Base-by-base conservation (phyloP, 2,329 filamentous ascomycete species). In the Fusarium sp. region DNA sequence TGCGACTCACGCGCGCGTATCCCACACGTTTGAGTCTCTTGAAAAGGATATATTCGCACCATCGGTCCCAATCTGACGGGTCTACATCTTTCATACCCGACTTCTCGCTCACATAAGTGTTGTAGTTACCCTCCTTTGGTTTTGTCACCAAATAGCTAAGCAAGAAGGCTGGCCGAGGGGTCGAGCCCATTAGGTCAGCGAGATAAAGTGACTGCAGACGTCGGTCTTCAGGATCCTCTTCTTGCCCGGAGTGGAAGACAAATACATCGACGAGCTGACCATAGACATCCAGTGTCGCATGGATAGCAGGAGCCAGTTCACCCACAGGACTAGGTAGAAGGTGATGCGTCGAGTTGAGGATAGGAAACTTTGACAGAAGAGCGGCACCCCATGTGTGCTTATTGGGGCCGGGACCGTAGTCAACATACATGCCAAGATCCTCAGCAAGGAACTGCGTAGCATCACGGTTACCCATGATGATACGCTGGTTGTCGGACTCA, bases 391-490 rank as follows among this genome's bases (percentile, higher is more conserved):
- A 99, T 0, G 96, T 99, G 84, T 99, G 96, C 84, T 98, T 99
- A 88, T 99, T 97, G 11, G 96, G 96, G 4, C 96, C 96, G 35
- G 96, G 96, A 61, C 96, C 96, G 78, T 94, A 98, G 84, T 99
- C 96, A 55, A 97, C 95, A 79, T 98, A 99, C 96, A 99, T 99
- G 76, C 96, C 96, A 16, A 99, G 88, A 74, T 99, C 95, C 80
- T 98, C 95, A 25, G 96, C 95, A 14, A 99, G 88, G 83, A 94
- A 97, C 80, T 98, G 96, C 3, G 96, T 98, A 14, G 94, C 93
- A 80, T 99, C 96, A 74, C 96, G 93, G 84, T 98, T 99, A 78
- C 96, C 96, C 96, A 98, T 99, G 85, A 99, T 99, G 83, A 99
- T 97, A 75, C 95, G 93, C 84, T 99, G 96, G 39, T 94, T 88